Base-by-base conservation (phyloP, 208 protist genomes). In the Leishmania lainsoni region DNA sequence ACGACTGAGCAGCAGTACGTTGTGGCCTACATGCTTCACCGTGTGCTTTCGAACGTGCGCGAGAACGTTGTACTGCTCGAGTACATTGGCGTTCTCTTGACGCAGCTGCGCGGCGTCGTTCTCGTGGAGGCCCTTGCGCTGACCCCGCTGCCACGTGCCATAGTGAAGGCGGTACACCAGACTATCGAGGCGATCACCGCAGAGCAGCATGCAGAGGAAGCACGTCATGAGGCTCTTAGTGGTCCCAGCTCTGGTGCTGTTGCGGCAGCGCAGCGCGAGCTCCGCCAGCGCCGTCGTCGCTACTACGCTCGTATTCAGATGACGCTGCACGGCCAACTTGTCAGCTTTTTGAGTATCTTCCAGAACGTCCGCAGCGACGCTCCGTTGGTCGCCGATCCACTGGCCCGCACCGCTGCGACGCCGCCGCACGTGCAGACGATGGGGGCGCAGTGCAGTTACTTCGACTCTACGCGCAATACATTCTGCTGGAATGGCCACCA, bases 1-100 rank as follows among this genome's bases (percentile, higher is more conserved):
- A 32, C 8, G 5, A 22, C 32, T 39, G 63, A 78, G n/a, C 66
- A 78, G 66, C 74, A 59, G n/a, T 70, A 79, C 63, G 66, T 93
- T 42, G 39, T 95, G 17, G 81, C 82, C 32, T 86, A 75, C 72
- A 83, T 95, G 77, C 79, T 95, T 4, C 78, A 85, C 56, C 83
- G 83, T 8, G 86, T 95, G 52, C 75, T 96, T 80, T 54, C 68
- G 14, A 79, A 92, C 35, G 84, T 90, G 49, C 84, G 78, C 22
- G 52, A 58, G 14, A 81, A 92, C 52, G 87, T 87, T 51, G 83
- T 87, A 61, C 79, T 96, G 73, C 85, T 96, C 29, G 89, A 96
- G 81, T 83, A 93, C 75, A 78, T 94, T 48, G 90, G 82, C 20
- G 88, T 96, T 8, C 78, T 96, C 5, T 83, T 96, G 26, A 91